phyloP scores from a whole-genome alignment of 1,139 yeast genomes.

The Protomyces inouyei region DNA sequence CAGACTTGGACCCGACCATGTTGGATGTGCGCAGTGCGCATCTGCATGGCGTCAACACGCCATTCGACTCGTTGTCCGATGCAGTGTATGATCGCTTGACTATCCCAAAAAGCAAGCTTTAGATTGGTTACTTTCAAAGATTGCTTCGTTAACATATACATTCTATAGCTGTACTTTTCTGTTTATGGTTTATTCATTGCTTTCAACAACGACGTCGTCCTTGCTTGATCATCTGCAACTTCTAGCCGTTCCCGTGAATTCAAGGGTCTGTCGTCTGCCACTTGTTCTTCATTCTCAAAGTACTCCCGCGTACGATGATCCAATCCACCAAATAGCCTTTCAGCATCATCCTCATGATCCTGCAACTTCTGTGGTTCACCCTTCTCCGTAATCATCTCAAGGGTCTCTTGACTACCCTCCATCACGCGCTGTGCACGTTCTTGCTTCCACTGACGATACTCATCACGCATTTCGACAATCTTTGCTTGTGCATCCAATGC shows the following conservation, averaged over 20 bases:
- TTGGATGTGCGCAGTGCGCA: slow-evolving; percentile 3
- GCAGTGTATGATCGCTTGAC: slow-evolving; percentile 29
- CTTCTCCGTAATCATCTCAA: background rate
- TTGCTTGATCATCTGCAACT: background rate
- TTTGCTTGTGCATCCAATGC: slow-evolving; percentile 42
- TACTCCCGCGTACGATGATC: background rate
- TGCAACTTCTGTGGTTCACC: background rate
- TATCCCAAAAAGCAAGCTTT: background rate
- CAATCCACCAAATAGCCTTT: background rate
- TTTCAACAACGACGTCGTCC: background rate
- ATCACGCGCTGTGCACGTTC: background rate
- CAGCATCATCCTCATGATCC: background rate
- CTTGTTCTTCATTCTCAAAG: background rate
- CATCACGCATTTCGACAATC: slow-evolving; percentile 41
- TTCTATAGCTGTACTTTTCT: background rate
- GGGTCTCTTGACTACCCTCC: background rate
- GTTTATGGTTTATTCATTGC: background rate
- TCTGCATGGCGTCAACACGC: slow-evolving; percentile 18
- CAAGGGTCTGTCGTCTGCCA: background rate
- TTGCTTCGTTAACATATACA: background rate
- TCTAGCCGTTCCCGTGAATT: background rate
- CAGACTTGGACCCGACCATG: slow-evolving; percentile 55
- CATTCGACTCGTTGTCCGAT: slow-evolving; percentile 29
- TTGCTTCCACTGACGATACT: slow-evolving; percentile 33
- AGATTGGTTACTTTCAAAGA: background rate